These are phyloP conservation scores for Capsicum baccatum DNA, from an alignment of 257 asterid species.

Conservation along the genomic window DNA sequence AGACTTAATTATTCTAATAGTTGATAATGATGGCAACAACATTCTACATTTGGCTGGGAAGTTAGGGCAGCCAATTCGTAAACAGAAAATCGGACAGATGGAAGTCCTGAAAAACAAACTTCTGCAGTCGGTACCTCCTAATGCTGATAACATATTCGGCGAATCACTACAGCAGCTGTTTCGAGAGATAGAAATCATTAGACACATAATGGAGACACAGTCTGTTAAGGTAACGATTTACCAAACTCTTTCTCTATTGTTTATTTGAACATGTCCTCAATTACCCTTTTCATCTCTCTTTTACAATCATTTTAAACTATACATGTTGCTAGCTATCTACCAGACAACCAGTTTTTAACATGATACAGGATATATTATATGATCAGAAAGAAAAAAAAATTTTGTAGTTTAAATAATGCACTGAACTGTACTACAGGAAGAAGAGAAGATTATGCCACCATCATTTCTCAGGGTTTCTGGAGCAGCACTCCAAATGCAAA, in stretches of 20 bases:
- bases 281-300: not conserved
- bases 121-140: not conserved
- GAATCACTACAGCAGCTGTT: conserved; percentile 32
- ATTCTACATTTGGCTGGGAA: conserved; percentile 47
- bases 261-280: too few species aligned
- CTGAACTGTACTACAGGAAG: not conserved
- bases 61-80: not conserved
- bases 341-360: not conserved
- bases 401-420: not conserved
- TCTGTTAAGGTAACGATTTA: not conserved
- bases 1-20: not conserved
- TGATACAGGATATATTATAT: not conserved
- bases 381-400: too few species aligned
- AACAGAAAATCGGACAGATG: not conserved
- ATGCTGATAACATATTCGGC: not conserved
- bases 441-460: conserved; percentile 20
- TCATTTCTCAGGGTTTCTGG: conserved; percentile 35
- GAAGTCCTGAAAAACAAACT: not conserved
- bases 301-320: not conserved
- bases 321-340: not conserved
- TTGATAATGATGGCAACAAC: conserved; percentile 33
- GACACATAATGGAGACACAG: not conserved
- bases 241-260: too few species aligned
- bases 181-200: not conserved
- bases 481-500: conserved; percentile 51